phyloP scores from a whole-genome alignment of 1,284 basidiomycete species.

The Cutaneotrichosporon spelunceum region DNA sequence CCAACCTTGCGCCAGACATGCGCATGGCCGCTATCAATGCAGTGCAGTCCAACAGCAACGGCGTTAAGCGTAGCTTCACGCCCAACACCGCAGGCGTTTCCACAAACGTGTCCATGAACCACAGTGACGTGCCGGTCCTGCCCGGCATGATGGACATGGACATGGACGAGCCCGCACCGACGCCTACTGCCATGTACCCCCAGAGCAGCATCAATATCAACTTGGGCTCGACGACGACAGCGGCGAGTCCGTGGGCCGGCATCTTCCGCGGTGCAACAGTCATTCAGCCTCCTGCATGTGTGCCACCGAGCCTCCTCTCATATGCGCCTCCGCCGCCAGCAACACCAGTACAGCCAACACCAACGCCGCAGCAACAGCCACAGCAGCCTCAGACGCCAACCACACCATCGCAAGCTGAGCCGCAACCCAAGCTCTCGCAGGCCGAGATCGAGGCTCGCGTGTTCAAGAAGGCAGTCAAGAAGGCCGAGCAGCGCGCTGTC shows the following conservation, averaged over 20 bases:
- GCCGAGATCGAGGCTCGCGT: slow-evolving; percentile 40
- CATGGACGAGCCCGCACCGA: slow-evolving; percentile 42
- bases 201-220: slow-evolving; percentile 19
- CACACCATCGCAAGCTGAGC: background rate
- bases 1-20: slow-evolving; percentile 46
- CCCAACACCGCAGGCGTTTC: slow-evolving; percentile 4
- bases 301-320: slow-evolving; percentile 47
- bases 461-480: slow-evolving; percentile 39
- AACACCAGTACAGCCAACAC: background rate
- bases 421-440: slow-evolving; percentile 18
- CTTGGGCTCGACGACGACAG: slow-evolving; percentile 3
- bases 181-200: slow-evolving; percentile 21
- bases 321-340: slow-evolving; percentile 35
- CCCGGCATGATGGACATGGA: slow-evolving; percentile 54
- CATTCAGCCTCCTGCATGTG: slow-evolving; percentile 32
- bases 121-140: slow-evolving; percentile 47
- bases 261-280: slow-evolving; percentile 32
- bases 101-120: slow-evolving; percentile 12
- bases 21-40: slow-evolving; percentile 48
- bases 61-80: slow-evolving; percentile 7
- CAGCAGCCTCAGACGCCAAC: slow-evolving; percentile 36
- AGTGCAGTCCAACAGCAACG: slow-evolving; percentile 30
- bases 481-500: slow-evolving; percentile 35
- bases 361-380: slow-evolving; percentile 18
- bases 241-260: slow-evolving; percentile 35